Conservation (phyloP, 2,329 filamentous ascomycete genomes). For the Colletotrichum falcatum region DNA sequence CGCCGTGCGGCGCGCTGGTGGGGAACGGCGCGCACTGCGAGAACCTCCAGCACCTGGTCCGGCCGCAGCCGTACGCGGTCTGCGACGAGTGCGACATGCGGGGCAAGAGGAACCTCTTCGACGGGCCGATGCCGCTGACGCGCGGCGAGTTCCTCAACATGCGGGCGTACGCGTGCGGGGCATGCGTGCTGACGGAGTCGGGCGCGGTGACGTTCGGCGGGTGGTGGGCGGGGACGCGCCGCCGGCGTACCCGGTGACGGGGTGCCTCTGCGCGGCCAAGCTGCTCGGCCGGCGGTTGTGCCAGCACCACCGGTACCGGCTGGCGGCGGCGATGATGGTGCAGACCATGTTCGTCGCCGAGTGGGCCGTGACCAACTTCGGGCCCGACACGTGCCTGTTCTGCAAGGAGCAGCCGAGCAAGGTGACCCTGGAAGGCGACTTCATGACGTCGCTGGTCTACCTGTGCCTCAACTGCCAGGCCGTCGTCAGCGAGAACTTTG, state of each 20-base stretch:
- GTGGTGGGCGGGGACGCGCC: background rate
- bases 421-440: conserved; percentile 25
- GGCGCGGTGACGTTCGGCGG: conserved; percentile 9
- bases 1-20: background rate
- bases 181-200: conserved; percentile 44
- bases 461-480: conserved; percentile 51
- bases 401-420: conserved; percentile 45
- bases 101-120: conserved; percentile 42
- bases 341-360: conserved; percentile 44
- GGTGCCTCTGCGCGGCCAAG: conserved; percentile 54
- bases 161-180: conserved; percentile 52
- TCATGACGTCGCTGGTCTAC: conserved; percentile 44
- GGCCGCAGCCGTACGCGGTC: conserved; percentile 15
- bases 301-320: conserved; percentile 49
- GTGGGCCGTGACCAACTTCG: conserved; percentile 46
- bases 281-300: conserved; percentile 51
- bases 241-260: conserved; percentile 46
- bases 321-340: conserved; percentile 44
- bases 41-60: conserved; percentile 39
- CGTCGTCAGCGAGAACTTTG: conserved; percentile 38
- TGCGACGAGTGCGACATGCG: conserved; percentile 47
- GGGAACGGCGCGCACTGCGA: conserved; percentile 40
- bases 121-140: conserved; percentile 32
- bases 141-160: conserved; percentile 47
- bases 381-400: conserved; percentile 47